phyloP scores from a whole-genome alignment of 202 grass and related monocot genomes.

The Panicum hallii region DNA sequence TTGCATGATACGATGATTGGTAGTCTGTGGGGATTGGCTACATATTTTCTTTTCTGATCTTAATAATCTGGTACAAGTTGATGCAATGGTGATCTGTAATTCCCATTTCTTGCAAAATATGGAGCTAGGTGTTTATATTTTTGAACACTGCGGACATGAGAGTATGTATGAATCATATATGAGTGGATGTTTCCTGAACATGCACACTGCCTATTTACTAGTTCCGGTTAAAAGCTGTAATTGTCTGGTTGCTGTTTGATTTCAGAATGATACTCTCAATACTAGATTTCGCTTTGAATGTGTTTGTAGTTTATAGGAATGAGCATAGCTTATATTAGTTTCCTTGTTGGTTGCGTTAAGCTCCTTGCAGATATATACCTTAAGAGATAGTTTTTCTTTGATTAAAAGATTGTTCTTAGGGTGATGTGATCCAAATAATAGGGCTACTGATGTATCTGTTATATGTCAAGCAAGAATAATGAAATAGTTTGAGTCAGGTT shows the following conservation, averaged over 20 bases:
- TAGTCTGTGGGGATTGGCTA: neutral
- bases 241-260: constrained; percentile 25
- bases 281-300: neutral
- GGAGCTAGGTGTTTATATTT: constrained; percentile 20
- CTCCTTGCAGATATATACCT: neutral
- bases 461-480: neutral
- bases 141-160: neutral
- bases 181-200: neutral
- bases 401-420: constrained; percentile 17
- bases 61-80: constrained; percentile 24
- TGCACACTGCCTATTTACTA: constrained; percentile 1
- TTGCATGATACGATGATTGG: neutral
- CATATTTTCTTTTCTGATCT: constrained; percentile 12
- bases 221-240: constrained; percentile 9
- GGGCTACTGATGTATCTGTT: neutral
- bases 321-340: neutral
- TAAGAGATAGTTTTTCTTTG: neutral
- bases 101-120: neutral
- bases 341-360: neutral
- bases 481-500: neutral
- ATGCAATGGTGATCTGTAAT: neutral
- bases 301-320: constrained; percentile 12
- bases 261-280: neutral
- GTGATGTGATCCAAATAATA: neutral
- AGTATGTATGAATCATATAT: constrained; percentile 27